Conservation (phyloP, 1,139 yeast genomes). For the Zygosaccharomyces sapae region DNA sequence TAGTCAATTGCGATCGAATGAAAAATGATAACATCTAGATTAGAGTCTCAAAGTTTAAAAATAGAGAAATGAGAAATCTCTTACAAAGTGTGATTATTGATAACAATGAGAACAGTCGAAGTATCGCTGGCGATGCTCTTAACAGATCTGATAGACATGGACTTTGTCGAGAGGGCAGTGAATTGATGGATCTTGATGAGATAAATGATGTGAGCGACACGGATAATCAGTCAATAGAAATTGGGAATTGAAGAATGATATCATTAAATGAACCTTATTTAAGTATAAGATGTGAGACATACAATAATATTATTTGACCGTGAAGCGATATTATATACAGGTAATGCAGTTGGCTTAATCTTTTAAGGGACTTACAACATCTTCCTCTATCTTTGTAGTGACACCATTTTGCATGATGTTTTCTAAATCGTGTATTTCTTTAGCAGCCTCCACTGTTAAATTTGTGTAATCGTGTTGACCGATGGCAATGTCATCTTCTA, state of each 20-base stretch:
- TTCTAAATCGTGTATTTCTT: conserved; percentile 80
- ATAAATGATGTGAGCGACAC: conserved; percentile 16
- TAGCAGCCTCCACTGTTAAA: conserved; percentile 75
- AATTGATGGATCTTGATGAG: conserved; percentile 19
- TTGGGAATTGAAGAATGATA: conserved; percentile 3
- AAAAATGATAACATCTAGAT: conserved; percentile 9
- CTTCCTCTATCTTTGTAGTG: conserved; percentile 50
- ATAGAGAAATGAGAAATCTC: conserved; percentile 11
- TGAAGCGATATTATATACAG: conserved; percentile 1
- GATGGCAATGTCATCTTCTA: conserved; percentile 87
- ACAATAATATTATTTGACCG: conserved; percentile 1
- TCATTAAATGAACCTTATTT: background rate
- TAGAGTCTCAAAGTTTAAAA: conserved; percentile 10
- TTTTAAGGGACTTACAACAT: conserved; percentile 43
- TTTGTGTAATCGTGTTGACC: conserved; percentile 57
- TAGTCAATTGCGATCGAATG: conserved; percentile 13
- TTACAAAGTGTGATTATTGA: conserved; percentile 15
- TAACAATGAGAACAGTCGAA: conserved; percentile 8
- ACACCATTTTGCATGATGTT: conserved; percentile 54
- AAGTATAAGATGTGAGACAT: background rate
- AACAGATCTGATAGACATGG: background rate
- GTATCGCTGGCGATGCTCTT: conserved; percentile 1
- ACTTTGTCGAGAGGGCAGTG: conserved; percentile 6
- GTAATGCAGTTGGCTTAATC: conserved; percentile 2
- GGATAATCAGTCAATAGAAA: conserved; percentile 12